Percentiles rank a stretch among this genome's conserved stretches.
Conservation (phyloP, 2,329 filamentous ascomycete genomes). For the Xylaria sp. region DNA sequence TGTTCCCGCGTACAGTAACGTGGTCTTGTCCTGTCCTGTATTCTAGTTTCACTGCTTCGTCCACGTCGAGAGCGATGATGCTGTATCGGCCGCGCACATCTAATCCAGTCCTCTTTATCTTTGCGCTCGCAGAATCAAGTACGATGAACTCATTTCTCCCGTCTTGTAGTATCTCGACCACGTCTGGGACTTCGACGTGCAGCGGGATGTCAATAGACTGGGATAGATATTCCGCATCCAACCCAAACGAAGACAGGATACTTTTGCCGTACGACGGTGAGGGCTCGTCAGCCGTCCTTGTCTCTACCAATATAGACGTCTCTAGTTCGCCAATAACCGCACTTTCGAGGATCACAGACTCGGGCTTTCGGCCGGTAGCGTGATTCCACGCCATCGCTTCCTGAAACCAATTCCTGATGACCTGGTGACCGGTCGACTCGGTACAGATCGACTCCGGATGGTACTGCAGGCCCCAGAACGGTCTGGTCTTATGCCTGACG, state of each 20-base stretch:
- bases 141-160: slow-evolving; percentile 62
- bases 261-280: slow-evolving; percentile 42
- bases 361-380: slow-evolving; percentile 34
- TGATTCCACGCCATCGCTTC: slow-evolving; percentile 69
- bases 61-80: slow-evolving; percentile 76
- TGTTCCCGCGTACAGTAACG: slow-evolving; percentile 48
- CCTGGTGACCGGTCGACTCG: slow-evolving; percentile 69
- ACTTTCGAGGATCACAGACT: slow-evolving; percentile 17
- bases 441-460: slow-evolving; percentile 92
- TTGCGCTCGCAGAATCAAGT: slow-evolving; percentile 69
- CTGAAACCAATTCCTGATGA: slow-evolving; percentile 81
- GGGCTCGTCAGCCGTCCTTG: not conserved
- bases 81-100: slow-evolving; percentile 73
- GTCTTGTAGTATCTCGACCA: slow-evolving; percentile 63
- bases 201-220: slow-evolving; percentile 57
- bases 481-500: slow-evolving; percentile 72
- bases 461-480: slow-evolving; percentile 90
- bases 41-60: slow-evolving; percentile 66
- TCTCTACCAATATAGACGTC: slow-evolving; percentile 29
- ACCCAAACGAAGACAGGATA: slow-evolving; percentile 48
- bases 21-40: slow-evolving; percentile 63
- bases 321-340: not conserved
- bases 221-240: slow-evolving; percentile 53
- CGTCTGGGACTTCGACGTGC: slow-evolving; percentile 62
- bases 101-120: slow-evolving; percentile 54